phyloP scores from a whole-genome alignment of 2,329 filamentous ascomycete species.

The Sordariomycetes sp. region DNA sequence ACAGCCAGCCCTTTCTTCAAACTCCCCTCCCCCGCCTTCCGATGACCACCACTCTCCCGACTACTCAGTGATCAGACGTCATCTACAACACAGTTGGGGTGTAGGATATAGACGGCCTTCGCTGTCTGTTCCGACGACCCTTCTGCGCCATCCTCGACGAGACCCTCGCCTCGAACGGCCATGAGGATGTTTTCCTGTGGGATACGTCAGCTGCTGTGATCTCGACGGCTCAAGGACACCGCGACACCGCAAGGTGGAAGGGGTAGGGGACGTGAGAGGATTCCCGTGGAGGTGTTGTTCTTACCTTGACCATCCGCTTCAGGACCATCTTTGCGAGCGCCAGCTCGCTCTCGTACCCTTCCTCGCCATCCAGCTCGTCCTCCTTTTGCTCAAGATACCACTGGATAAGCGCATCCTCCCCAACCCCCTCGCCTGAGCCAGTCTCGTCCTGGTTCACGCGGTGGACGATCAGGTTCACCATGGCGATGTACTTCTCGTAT shows the following conservation, averaged over 20 bases:
- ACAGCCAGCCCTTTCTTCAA: not conserved
- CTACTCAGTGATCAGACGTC: conserved; percentile 20
- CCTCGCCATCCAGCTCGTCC: conserved; percentile 66
- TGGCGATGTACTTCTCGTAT: conserved; percentile 87
- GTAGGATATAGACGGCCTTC: conserved; percentile 69
- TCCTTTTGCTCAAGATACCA: conserved; percentile 95
- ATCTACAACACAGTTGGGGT: conserved; percentile 87
- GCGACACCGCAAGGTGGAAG: not conserved
- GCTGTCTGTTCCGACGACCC: conserved; percentile 26
- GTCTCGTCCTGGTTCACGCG: conserved; percentile 77
- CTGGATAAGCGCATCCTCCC: conserved; percentile 67
- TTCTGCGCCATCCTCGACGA: conserved; percentile 34
- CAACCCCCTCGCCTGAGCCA: conserved; percentile 67
- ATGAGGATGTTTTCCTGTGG: conserved; percentile 79
- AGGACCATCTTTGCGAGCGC: conserved; percentile 72
- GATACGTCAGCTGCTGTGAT: conserved; percentile 8
- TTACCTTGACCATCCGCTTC: conserved; percentile 91
- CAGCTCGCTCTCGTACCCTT: conserved; percentile 69
- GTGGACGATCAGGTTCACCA: conserved; percentile 76
- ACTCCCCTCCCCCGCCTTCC: not conserved
- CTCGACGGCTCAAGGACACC: not conserved
- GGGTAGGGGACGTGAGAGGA: not conserved
- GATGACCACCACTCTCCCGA: conserved; percentile 12
- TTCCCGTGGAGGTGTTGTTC: conserved; percentile 15
- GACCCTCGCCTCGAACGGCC: conserved; percentile 57